A percentile compares a stretch with the other conserved stretches of the same genome.
phyloP scores from a whole-genome alignment of 1,284 basidiomycete genomes.

The Trichosporon faecale region DNA sequence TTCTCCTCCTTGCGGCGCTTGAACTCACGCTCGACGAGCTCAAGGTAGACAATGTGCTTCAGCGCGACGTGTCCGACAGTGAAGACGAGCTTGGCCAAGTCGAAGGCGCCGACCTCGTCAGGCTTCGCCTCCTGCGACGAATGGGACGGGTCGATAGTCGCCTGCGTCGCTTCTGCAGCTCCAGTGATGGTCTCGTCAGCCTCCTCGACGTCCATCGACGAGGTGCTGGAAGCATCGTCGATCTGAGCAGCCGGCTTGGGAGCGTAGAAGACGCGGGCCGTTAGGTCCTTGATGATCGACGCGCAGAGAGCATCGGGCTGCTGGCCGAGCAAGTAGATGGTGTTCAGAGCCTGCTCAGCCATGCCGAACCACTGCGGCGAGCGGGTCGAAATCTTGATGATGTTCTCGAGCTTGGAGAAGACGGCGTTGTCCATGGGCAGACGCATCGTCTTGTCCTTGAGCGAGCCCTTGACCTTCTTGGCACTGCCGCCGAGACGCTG shows the following conservation, averaged over 20 bases:
- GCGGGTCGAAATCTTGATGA: constrained; percentile 70
- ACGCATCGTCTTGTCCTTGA: constrained; percentile 80
- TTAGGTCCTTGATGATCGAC: constrained; percentile 76
- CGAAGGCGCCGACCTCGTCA: constrained; percentile 74
- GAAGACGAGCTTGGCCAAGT: constrained; percentile 86
- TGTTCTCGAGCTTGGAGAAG: constrained; percentile 76
- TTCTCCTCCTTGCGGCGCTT: constrained; percentile 92
- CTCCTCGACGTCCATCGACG: constrained; percentile 12
- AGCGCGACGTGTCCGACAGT: constrained; percentile 94
- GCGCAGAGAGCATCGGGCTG: constrained; percentile 86
- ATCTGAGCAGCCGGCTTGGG: not conserved
- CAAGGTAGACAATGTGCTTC: constrained; percentile 95
- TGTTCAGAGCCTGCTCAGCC: constrained; percentile 95
- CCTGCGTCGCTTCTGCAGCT: not conserved
- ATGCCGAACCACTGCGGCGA: constrained; percentile 90
- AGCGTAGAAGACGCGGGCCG: constrained; percentile 63
- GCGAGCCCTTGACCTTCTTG: constrained; percentile 97
- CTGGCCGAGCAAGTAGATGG: constrained; percentile 88
- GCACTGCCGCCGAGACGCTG: constrained; percentile 88
- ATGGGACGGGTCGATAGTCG: constrained; percentile 4
- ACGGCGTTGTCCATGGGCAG: constrained; percentile 84
- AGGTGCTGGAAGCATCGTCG: not conserved
- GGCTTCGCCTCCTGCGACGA: constrained; percentile 15
- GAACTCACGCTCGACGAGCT: constrained; percentile 94
- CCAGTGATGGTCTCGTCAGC: constrained; percentile 14